Conservation (phyloP, 108 stramenopile genomes). For the Skeletonema potamos region DNA sequence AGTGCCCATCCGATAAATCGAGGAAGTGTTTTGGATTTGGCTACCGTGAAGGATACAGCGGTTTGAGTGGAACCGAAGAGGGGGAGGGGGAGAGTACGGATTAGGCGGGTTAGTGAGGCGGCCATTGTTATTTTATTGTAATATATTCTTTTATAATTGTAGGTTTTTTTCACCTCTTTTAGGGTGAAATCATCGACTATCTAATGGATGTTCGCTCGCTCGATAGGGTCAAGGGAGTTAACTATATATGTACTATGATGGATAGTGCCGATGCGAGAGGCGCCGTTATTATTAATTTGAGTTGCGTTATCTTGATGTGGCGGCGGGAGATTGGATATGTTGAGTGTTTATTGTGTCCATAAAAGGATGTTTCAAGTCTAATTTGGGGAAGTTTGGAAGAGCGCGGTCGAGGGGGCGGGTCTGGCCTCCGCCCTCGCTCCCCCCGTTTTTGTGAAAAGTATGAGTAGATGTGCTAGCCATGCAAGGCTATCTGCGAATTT, state of each 20-base stretch:
- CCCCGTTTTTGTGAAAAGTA: too few relatives aligned
- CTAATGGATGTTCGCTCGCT: background rate
- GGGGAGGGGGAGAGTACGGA: conserved; percentile 39
- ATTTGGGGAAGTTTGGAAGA: too few relatives aligned
- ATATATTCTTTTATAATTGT: background rate
- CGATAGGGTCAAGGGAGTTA: too few relatives aligned
- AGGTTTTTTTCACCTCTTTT: background rate
- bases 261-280: too few relatives aligned
- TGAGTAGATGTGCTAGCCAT: too few relatives aligned
- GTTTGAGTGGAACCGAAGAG: conserved; percentile 45
- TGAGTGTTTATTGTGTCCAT: background rate
- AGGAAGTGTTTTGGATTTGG: conserved; percentile 38
- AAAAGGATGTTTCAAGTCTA: background rate
- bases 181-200: background rate
- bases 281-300: too few relatives aligned
- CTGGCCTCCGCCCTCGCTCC: too few relatives aligned
- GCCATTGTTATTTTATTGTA: background rate
- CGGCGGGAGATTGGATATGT: too few relatives aligned
- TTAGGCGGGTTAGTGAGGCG: conserved; percentile 16
- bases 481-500: too few relatives aligned
- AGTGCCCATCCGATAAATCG: conserved; percentile 45
- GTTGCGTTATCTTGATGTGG: too few relatives aligned
- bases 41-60: conserved; percentile 16
- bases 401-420: too few relatives aligned
- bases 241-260: too few relatives aligned